Percentiles rank a stretch among this genome's conserved stretches.
Conservation (phyloP, 164 flowering plant genomes). For the Cinnamomum chago region DNA sequence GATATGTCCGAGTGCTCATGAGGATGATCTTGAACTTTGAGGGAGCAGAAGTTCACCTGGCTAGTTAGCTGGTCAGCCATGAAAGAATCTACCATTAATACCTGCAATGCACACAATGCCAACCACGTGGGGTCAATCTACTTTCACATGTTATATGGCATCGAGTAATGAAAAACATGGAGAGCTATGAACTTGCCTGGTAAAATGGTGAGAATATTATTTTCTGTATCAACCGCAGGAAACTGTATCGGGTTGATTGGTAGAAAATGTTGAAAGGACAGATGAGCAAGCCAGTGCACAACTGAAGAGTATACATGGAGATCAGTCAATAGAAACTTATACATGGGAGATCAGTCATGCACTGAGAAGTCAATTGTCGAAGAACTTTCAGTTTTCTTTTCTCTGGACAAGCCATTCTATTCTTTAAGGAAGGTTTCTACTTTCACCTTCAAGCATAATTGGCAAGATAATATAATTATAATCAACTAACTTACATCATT, state of each 20-base stretch:
- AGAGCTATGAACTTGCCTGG: conserved; percentile 43
- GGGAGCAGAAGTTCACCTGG: conserved; percentile 54
- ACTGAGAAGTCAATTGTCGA: too few species aligned
- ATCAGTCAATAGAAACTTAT: not conserved
- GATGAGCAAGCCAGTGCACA: conserved; percentile 50
- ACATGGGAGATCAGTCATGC: too few species aligned
- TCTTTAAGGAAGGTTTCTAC: too few species aligned
- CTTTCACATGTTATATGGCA: not conserved
- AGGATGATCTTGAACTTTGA: not conserved
- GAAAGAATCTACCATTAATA: conserved; percentile 89
- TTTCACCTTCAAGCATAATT: too few species aligned
- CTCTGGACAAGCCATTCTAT: too few species aligned
- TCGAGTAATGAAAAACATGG: not conserved
- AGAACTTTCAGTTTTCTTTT: too few species aligned
- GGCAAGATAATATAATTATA: too few species aligned
- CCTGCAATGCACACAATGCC: conserved; percentile 40
- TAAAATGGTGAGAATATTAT: conserved; percentile 89
- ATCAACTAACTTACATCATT: too few species aligned
- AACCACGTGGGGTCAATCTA: not conserved
- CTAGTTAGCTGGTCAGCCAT: conserved; percentile 99
- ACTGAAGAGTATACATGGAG: conserved; percentile 29
- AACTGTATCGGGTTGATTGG: conserved; percentile 78
- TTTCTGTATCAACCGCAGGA: conserved; percentile 75
- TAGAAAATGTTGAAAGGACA: conserved; percentile 86
- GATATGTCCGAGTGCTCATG: not conserved